Percentiles rank a stretch among this genome's conserved stretches.
These are phyloP conservation scores for Claviceps citrina DNA, from an alignment of 2,329 filamentous ascomycete species.

Conservation along the genomic window DNA sequence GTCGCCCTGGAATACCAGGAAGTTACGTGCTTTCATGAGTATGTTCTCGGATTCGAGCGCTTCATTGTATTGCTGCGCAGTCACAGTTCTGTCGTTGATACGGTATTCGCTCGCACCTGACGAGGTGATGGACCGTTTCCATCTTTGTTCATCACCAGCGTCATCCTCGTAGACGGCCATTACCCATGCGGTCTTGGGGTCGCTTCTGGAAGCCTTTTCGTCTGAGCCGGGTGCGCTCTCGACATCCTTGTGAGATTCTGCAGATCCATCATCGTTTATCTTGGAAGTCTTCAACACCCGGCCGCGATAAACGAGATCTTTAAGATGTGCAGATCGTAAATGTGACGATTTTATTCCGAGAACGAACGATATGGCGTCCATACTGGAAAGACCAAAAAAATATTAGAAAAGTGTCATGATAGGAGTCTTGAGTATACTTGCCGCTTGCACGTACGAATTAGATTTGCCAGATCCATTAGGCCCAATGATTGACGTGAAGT, in stretches of 20 bases:
- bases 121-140: slow-evolving; percentile 88
- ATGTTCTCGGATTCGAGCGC: slow-evolving; percentile 89
- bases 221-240: slow-evolving; percentile 48
- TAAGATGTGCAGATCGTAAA: slow-evolving; percentile 80
- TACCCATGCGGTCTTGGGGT: slow-evolving; percentile 93
- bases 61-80: slow-evolving; percentile 83
- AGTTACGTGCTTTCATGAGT: slow-evolving; percentile 93
- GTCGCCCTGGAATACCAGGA: slow-evolving; percentile 95
- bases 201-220: slow-evolving; percentile 52
- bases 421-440: neutral
- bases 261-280: slow-evolving; percentile 82
- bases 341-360: slow-evolving; percentile 98
- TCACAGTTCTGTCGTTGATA: slow-evolving; percentile 84
- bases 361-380: slow-evolving; percentile 99
- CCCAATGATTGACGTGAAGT: slow-evolving; percentile 97
- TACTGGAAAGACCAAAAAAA: slow-evolving; percentile 36
- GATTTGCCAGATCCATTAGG: slow-evolving; percentile 99
- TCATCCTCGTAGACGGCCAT: slow-evolving; percentile 99
- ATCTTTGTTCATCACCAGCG: slow-evolving; percentile 82
- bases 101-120: slow-evolving; percentile 85
- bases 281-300: slow-evolving; percentile 83
- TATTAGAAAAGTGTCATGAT: neutral
- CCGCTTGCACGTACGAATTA: slow-evolving; percentile 57
- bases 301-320: slow-evolving; percentile 90
- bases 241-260: slow-evolving; percentile 42